phyloP scores from a whole-genome alignment of 331 rosid species.

The Erythrophleum ivorense region DNA sequence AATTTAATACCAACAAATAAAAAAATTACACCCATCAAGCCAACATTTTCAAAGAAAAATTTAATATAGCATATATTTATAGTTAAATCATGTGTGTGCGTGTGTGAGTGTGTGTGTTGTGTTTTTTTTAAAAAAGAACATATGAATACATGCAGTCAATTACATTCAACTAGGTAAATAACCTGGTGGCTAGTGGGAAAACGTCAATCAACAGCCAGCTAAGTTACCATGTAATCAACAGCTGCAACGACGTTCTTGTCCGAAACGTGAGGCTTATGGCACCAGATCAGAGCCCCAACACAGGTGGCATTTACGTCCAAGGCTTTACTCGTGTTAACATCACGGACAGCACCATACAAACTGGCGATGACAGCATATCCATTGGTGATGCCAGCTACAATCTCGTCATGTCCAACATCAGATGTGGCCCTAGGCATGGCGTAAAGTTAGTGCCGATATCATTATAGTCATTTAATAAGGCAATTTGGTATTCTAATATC shows the following conservation, averaged over 20 bases:
- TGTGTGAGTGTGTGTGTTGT: no score
- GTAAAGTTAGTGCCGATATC: conserved; percentile 37
- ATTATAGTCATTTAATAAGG: not conserved
- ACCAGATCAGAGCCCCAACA: conserved; percentile 60
- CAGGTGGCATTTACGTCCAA: conserved; percentile 73
- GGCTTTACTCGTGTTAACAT: conserved; percentile 47
- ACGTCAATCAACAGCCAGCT: conserved; percentile 69
- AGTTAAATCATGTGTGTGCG: no score
- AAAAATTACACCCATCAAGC: no score
- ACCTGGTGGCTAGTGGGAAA: conserved; percentile 61
- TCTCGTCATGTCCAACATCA: conserved; percentile 46
- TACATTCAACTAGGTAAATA: conserved; percentile 60
- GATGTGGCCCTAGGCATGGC: conserved; percentile 58
- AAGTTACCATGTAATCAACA: conserved; percentile 61
- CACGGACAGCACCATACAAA: conserved; percentile 42
- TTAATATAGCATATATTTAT: no score
- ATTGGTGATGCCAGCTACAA: conserved; percentile 47
- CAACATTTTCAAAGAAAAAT: no score
- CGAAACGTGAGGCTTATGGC: conserved; percentile 51
- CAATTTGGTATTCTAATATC: no score
- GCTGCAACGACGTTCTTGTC: conserved; percentile 56
- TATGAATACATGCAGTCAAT: conserved; percentile 58
- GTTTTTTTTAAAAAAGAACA: no score
- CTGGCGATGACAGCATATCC: conserved; percentile 55
- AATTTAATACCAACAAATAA: no score